Evolutionary conservation across 345 rosid genomes (phyloP), one percentile per base, ranked within the genome.

Genomic region (Citrus sinensis): DNA sequence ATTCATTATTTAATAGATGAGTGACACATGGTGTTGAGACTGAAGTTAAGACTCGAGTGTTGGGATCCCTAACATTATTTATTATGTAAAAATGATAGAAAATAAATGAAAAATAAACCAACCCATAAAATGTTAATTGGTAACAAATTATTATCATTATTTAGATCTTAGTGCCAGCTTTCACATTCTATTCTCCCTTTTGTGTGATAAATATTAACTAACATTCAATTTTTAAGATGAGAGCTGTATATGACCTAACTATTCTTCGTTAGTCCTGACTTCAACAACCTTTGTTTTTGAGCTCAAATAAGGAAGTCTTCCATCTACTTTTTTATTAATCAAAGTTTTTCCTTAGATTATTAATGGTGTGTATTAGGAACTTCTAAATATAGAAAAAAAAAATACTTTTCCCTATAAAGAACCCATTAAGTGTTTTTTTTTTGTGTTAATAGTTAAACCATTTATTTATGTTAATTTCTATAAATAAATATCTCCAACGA

Each of bases 1-100:
- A 46, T 46, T 0, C 0, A 46, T 46, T 1, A 46, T 46, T 0
- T 11, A 46, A 13, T 46, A 11, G 0, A 46, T 13, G 17, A 3
- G 51, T 46, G 51, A 13, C 5, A 13, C 1, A 11, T 46, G 1
- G 0, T 11, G 11, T 42, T 42, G 0, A 42, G 1, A 42, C 4
- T 11, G 4, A 42, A 42, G 4, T 42, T 40, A 40, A 0, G 1
- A 9, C 46, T 40, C 2, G 9, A 40, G 13, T 40, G 13, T 10
- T 10, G 14, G 1, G 17, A 46, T 13, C 17, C 5, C 4, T 56
- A 56, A 56, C 6, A 56, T 56, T 19, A 20, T 0, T 56, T 55
- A 0, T 17, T 63, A 13, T 63, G 3, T 6, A 63, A 63, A 63
- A 29, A 13, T 30, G 0, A 25, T 27, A 19, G 0, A 29, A 63